phyloP scores from a whole-genome alignment of 768 basidiomycete species.

The Phaffia australis region DNA sequence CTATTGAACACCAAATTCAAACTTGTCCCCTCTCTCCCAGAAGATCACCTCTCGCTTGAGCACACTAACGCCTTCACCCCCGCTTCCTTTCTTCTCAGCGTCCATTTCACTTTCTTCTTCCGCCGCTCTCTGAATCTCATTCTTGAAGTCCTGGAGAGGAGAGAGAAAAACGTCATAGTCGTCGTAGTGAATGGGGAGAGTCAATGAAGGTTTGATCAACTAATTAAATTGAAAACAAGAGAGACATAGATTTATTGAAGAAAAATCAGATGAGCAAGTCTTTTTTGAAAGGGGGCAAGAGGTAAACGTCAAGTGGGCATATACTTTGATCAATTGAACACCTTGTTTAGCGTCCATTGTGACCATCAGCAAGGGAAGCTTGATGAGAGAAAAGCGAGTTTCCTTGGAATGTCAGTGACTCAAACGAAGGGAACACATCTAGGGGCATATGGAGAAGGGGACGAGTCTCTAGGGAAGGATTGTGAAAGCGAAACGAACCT shows the following conservation, averaged over 20 bases:
- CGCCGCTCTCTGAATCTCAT: conserved; percentile 35
- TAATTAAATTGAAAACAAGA: neutral
- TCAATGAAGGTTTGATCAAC: conserved; percentile 36
- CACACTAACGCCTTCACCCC: conserved; percentile 57
- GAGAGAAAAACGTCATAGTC: conserved; percentile 37
- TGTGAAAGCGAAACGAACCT: neutral
- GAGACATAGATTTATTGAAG: neutral
- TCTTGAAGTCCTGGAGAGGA: conserved; percentile 35
- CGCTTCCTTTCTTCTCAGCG: conserved; percentile 43
- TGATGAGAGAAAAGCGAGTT: conserved; percentile 21
- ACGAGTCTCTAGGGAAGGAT: neutral
- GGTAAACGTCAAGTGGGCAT: neutral
- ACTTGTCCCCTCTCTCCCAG: conserved; percentile 66
- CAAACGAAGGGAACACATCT: neutral
- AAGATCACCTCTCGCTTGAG: conserved; percentile 52
- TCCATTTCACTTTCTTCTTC: conserved; percentile 26
- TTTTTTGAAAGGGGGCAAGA: neutral
- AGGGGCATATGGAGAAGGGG: neutral
- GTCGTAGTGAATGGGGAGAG: conserved; percentile 37
- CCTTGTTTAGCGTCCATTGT: neutral
- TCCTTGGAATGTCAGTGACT: neutral
- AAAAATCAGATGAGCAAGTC: neutral
- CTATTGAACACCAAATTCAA: neutral
- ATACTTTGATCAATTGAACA: conserved; percentile 1
- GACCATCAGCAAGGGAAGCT: neutral